phyloP scores from a whole-genome alignment of 257 asterid genomes.

The Rehmannia glutinosa region DNA sequence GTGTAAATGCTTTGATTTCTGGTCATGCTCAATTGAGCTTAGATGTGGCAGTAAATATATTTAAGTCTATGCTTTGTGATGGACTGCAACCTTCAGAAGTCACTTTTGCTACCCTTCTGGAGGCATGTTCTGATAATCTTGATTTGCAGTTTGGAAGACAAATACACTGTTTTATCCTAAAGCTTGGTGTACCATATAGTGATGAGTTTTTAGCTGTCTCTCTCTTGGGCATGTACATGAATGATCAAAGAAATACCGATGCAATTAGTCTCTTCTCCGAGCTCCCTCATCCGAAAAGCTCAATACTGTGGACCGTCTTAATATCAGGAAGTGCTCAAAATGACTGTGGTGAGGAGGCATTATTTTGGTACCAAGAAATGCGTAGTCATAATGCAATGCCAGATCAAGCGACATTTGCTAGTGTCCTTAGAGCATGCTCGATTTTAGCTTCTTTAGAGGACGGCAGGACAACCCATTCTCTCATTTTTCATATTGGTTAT shows the following conservation, averaged over 20 bases:
- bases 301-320: conserved; percentile 79
- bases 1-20: conserved; percentile 68
- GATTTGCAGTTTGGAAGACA: conserved; percentile 54
- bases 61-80: conserved; percentile 48
- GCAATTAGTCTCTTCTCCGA: conserved; percentile 66
- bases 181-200: conserved; percentile 46
- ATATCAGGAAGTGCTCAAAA: conserved; percentile 65
- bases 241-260: conserved; percentile 32
- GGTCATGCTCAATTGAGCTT: conserved; percentile 54
- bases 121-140: conserved; percentile 36
- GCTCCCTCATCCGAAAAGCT: conserved; percentile 70
- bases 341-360: conserved; percentile 46
- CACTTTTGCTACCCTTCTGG: conserved; percentile 83
- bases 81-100: conserved; percentile 77
- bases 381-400: conserved; percentile 53
- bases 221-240: conserved; percentile 77
- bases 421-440: conserved; percentile 77
- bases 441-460: conserved; percentile 51
- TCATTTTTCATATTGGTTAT: conserved; percentile 58
- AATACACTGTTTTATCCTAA: conserved; percentile 60
- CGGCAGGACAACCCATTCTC: conserved; percentile 65
- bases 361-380: conserved; percentile 64
- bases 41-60: conserved; percentile 36
- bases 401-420: conserved; percentile 90
- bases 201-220: conserved; percentile 77